Base-by-base conservation (phyloP, 176 grass and related monocot genomes). In the Alopecurus myosuroides region DNA sequence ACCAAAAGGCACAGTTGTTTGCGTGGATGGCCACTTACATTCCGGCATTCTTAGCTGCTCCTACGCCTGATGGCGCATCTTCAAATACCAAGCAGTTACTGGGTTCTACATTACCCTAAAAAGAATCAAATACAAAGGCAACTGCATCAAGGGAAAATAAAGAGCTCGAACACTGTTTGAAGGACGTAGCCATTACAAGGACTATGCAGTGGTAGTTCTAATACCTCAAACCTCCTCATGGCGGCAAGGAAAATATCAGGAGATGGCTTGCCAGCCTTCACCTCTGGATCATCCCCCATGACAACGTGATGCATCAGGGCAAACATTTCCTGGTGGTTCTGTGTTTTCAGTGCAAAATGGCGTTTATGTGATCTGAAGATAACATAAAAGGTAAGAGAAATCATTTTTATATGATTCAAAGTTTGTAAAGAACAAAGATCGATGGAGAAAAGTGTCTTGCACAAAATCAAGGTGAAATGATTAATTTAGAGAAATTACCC, bases 241-340 rank as follows among this genome's bases (percentile, higher is more conserved):
- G 97, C 93, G 76, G 91, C 88, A 78, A 95, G 93, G 77, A 98
- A 98, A 84, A 98, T 80, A 83, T 95, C 96, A 79, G 96, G 96
- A 89, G 93, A 94, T 78, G 96, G 93, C 76, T 98, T 98, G 37
- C 91, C 93, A 79, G 84, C 56, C 84, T 94, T 98, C 63, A 98
- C 96, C 69, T 95, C 91, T 6, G 91, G 91, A 79, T 95, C 93
- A 87, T 95, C 93, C 26, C 93, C 96, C 88, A 92, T 95, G 49
- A 95, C 93, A 67, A 92, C 78, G 82, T 98, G 96, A 88, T 95
- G 89, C 93, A 95, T 98, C 70, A 89, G 23, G 41, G 83, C 50
- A 83, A 98, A 90, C 77, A 95, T 53, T 88, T 98, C 90, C 42
- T 88, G 85, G 70, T 98, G 96, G 66, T 95, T 98, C 84, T 94